phyloP scores from a whole-genome alignment of 331 rosid genomes.

The Quercus tomentella region DNA sequence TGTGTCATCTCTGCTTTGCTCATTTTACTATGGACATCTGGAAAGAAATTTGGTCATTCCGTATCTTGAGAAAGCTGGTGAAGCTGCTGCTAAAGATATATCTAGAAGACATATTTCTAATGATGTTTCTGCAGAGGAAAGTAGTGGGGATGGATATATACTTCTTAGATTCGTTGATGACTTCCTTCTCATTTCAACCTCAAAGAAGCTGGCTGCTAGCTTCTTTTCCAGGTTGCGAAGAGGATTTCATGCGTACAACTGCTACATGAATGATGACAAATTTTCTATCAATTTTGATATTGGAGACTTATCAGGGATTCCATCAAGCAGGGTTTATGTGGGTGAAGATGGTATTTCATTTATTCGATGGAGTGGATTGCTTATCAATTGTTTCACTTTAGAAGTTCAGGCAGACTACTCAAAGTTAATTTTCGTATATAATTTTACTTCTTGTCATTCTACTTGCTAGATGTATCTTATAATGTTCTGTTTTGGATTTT shows the following conservation, averaged over 20 bases:
- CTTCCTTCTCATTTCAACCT: conserved; percentile 75
- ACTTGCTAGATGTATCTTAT: background rate
- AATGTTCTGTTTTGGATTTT: background rate
- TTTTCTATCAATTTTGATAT: conserved; percentile 63
- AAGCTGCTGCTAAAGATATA: conserved; percentile 13
- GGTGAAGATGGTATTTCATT: conserved; percentile 60
- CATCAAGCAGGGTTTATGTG: conserved; percentile 42
- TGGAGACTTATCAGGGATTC: conserved; percentile 25
- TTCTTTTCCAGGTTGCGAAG: no score
- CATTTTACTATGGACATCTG: conserved; percentile 78
- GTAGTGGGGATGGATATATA: conserved; percentile 24
- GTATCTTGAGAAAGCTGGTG: conserved; percentile 46
- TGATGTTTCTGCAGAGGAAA: conserved; percentile 16
- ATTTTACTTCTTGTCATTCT: conserved; percentile 14
- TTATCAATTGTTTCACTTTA: conserved; percentile 53
- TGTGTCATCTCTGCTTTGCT: conserved; percentile 82
- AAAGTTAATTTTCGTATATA: conserved; percentile 38
- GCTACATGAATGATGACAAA: no score
- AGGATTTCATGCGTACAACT: no score
- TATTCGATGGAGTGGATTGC: conserved; percentile 89
- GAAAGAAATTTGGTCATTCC: conserved; percentile 70
- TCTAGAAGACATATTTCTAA: background rate
- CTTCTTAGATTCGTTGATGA: conserved; percentile 77
- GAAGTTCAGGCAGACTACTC: conserved; percentile 47
- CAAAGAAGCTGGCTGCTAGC: conserved; percentile 63